A percentile compares a stretch with the other conserved stretches of the same genome.
These are phyloP conservation scores for Vigna unguiculata DNA, from an alignment of 306 rosid genomes.

Conservation along the genomic window DNA sequence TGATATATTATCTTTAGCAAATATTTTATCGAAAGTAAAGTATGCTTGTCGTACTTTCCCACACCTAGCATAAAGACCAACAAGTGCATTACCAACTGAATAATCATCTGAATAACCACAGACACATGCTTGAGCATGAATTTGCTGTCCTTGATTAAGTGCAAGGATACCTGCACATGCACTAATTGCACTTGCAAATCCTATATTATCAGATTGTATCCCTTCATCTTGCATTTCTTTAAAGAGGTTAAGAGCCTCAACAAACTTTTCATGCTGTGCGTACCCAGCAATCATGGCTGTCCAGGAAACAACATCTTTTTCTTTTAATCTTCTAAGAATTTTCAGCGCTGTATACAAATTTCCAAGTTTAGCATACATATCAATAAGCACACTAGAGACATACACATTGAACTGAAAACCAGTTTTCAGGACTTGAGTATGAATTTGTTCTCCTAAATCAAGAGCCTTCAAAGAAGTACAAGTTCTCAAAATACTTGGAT, in stretches of 20 bases:
- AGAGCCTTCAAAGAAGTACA: constrained; percentile 76
- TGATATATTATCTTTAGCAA: constrained; percentile 66
- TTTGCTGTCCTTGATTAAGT: constrained; percentile 76
- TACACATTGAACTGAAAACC: constrained; percentile 82
- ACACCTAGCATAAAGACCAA: constrained; percentile 83
- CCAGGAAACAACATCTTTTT: constrained; percentile 81
- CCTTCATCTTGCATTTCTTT: constrained; percentile 75
- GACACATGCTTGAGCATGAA: constrained; percentile 79
- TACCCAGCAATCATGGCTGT: constrained; percentile 94
- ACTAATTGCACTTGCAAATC: constrained; percentile 81
- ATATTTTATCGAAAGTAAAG: constrained; percentile 65
- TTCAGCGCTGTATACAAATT: constrained; percentile 65
- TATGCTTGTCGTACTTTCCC: constrained; percentile 76
- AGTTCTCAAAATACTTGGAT: constrained; percentile 85
- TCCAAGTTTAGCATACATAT: constrained; percentile 89
- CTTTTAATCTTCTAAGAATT: constrained; percentile 66
- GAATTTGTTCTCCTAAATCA: constrained; percentile 86
- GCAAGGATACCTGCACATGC: constrained; percentile 86
- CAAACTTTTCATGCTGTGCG: constrained; percentile 71
- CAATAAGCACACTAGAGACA: constrained; percentile 86
- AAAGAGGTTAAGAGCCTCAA: constrained; percentile 72
- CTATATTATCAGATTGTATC: constrained; percentile 77
- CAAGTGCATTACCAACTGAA: constrained; percentile 84
- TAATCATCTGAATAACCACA: constrained; percentile 74
- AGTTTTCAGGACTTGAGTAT: constrained; percentile 74